Conservation (phyloP, 176 grass and related monocot species). For the Rhipidocladum racemiflorum region DNA sequence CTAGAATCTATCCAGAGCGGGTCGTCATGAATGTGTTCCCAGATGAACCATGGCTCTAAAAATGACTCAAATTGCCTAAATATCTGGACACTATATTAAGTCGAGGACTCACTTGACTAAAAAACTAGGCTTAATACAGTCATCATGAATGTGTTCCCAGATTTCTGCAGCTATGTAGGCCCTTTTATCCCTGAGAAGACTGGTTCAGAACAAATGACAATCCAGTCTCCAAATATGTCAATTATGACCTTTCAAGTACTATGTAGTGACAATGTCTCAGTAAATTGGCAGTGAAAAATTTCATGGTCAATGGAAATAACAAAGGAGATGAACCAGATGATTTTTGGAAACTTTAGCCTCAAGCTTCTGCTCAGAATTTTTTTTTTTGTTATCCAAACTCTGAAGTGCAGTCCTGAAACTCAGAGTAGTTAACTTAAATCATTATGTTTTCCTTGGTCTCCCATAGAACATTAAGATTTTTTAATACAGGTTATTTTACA, state of each 20-base stretch:
- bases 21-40: no score
- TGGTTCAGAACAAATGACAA: neutral
- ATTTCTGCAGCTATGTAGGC: neutral
- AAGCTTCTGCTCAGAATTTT: neutral
- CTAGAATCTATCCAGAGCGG: no score
- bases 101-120: neutral
- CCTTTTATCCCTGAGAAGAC: neutral
- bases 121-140: neutral
- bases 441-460: neutral
- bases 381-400: neutral
- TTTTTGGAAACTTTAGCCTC: neutral
- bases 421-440: neutral
- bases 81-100: neutral
- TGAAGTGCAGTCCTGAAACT: neutral
- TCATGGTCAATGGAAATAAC: neutral
- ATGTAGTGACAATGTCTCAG: neutral
- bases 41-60: constrained; percentile 6
- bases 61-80: neutral
- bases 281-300: neutral
- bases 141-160: neutral
- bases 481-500: constrained; percentile 6
- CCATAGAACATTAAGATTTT: neutral
- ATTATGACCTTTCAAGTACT: constrained; percentile 5
- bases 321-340: neutral
- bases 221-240: neutral